Conservation (phyloP, 495 filamentous ascomycete species). For the Glarea lozoyensis region DNA sequence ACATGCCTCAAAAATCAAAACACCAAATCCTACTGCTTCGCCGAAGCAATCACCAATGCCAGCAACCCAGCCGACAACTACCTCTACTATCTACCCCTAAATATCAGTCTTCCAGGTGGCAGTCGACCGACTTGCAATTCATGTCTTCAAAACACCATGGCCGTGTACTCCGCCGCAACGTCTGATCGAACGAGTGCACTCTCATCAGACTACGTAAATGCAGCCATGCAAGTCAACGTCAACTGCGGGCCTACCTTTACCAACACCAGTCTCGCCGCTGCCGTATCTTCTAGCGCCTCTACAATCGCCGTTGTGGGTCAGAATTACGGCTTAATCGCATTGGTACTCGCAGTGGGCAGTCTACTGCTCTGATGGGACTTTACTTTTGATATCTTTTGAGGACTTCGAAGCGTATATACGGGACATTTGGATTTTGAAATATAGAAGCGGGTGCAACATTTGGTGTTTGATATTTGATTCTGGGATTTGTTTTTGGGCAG, state of each 20-base stretch:
- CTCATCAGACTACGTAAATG: conserved; percentile 46
- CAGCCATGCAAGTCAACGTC: conserved; percentile 56
- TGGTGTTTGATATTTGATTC: neutral
- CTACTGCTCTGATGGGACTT: conserved; percentile 7
- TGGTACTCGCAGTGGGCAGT: conserved; percentile 9
- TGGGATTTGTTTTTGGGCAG: neutral
- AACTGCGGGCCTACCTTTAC: conserved; percentile 57
- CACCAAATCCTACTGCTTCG: conserved; percentile 60
- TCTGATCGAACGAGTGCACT: conserved; percentile 50
- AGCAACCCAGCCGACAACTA: conserved; percentile 59
- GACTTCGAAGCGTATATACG: neutral
- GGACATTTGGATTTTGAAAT: neutral
- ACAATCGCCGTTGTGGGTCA: neutral
- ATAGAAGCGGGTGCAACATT: neutral
- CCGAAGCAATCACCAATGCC: conserved; percentile 71
- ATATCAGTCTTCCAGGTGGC: conserved; percentile 52
- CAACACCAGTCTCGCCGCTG: conserved; percentile 31
- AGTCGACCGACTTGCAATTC: conserved; percentile 56
- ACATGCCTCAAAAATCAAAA: conserved; percentile 57
- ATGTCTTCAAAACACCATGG: conserved; percentile 67
- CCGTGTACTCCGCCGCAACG: conserved; percentile 52
- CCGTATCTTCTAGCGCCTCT: conserved; percentile 2
- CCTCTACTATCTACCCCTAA: conserved; percentile 78
- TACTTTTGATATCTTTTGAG: neutral
- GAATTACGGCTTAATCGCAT: neutral